Conservation (phyloP, 2,329 filamentous ascomycete species). For the Stachybotrys echinatus region DNA sequence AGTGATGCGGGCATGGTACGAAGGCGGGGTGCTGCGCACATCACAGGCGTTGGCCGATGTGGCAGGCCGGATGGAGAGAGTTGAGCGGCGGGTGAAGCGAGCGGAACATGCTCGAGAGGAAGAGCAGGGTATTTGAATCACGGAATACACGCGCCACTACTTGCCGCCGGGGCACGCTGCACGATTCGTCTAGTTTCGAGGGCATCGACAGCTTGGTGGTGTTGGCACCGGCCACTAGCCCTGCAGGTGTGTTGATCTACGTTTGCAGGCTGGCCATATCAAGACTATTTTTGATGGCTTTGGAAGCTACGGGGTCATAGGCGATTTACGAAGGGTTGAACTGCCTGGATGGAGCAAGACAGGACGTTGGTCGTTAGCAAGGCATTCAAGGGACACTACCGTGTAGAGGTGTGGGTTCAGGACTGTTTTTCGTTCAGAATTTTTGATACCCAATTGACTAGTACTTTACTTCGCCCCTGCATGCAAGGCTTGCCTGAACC, state of each 20-base stretch:
- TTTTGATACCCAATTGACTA: background rate
- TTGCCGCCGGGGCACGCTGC: too few relatives aligned
- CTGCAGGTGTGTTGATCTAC: too few relatives aligned
- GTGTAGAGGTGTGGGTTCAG: too few relatives aligned
- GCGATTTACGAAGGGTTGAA: too few relatives aligned
- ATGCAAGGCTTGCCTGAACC: background rate
- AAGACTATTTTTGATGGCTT: background rate
- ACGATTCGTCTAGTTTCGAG: too few relatives aligned
- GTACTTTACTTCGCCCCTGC: background rate
- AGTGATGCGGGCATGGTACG: constrained; percentile 66
- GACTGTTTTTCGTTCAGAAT: too few relatives aligned
- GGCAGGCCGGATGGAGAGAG: constrained; percentile 60
- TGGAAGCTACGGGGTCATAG: background rate
- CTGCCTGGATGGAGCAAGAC: background rate
- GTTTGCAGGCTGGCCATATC: background rate
- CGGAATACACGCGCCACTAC: too few relatives aligned
- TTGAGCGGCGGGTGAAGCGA: constrained; percentile 61
- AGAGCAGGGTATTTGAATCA: constrained; percentile 32
- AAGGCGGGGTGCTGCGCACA: constrained; percentile 62
- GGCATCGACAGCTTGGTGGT: too few relatives aligned
- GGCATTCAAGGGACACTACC: too few relatives aligned
- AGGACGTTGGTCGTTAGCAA: background rate
- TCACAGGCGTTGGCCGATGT: constrained; percentile 66
- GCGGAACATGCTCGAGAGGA: constrained; percentile 54
- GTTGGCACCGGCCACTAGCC: too few relatives aligned